Evolutionary conservation across 805 yeast species (phyloP).

Genomic region (Maudiozyma serrabonitensis): DNA sequence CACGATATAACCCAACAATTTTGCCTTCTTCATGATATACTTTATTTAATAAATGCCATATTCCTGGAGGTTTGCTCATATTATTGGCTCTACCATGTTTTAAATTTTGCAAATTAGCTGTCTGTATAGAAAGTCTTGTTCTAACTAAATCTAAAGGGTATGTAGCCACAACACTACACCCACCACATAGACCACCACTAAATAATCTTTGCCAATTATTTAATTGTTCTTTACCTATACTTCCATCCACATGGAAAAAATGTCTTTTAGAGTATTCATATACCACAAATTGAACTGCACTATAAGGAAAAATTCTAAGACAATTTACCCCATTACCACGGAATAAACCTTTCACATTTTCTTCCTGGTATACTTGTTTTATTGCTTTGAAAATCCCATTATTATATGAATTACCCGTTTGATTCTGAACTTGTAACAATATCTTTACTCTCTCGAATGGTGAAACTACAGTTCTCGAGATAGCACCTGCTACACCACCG

Average conservation of each 20-base stretch:
- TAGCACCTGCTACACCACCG: conserved; percentile 74
- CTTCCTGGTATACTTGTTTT: conserved; percentile 71
- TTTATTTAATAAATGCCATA: conserved; percentile 42
- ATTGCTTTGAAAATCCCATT: conserved; percentile 73
- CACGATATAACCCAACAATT: conserved; percentile 63
- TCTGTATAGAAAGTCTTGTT: conserved; percentile 81
- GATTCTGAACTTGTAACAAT: conserved; percentile 73
- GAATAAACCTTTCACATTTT: conserved; percentile 83
- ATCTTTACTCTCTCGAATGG: conserved; percentile 95
- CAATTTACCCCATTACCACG: conserved; percentile 90
- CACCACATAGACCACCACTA: conserved; percentile 78
- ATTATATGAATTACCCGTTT: conserved; percentile 32
- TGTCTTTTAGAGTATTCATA: conserved; percentile 53
- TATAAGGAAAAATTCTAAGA: conserved; percentile 81
- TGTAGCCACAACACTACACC: conserved; percentile 68
- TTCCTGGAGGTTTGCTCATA: conserved; percentile 55
- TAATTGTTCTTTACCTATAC: conserved; percentile 22
- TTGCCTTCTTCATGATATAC: conserved; percentile 81
- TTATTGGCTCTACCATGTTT: conserved; percentile 33
- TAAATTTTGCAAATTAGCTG: conserved; percentile 51
- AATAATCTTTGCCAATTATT: conserved; percentile 42
- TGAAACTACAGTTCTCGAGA: conserved; percentile 83
- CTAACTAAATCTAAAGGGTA: conserved; percentile 89
- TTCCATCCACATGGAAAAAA: conserved; percentile 27
- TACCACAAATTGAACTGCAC: conserved; percentile 87